phyloP scores from a whole-genome alignment of 1,284 basidiomycete species.

The Hortiboletus rubellus region DNA sequence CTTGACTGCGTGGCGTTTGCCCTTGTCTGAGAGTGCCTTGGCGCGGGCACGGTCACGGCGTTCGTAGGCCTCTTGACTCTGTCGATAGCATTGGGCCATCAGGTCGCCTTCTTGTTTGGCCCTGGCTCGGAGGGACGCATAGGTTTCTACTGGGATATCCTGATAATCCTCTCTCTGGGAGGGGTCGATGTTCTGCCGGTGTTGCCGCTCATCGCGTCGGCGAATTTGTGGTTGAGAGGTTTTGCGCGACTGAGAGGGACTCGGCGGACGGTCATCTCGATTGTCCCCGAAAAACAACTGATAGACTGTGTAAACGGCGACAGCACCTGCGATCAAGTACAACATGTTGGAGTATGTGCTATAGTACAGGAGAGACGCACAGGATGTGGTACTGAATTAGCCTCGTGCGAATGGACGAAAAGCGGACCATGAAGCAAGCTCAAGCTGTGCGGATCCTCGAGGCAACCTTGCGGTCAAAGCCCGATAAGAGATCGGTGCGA shows the following conservation, averaged over 20 bases:
- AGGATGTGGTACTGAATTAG: not conserved
- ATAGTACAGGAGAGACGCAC: not conserved
- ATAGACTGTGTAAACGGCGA: constrained; percentile 11
- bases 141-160: constrained; percentile 41
- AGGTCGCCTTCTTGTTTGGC: constrained; percentile 72
- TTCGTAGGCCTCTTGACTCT: constrained; percentile 66
- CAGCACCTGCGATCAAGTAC: constrained; percentile 13
- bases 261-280: constrained; percentile 9
- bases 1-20: constrained; percentile 74
- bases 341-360: constrained; percentile 12
- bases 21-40: constrained; percentile 82
- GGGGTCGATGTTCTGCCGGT: not conserved
- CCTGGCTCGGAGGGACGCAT: constrained; percentile 62
- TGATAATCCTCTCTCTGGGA: not conserved
- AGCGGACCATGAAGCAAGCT: too few relatives aligned
- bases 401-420: not conserved
- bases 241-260: not conserved
- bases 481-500: not conserved
- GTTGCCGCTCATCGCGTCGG: constrained; percentile 8
- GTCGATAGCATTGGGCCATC: constrained; percentile 66
- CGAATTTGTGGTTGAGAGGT: too few relatives aligned
- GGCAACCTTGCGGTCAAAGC: not conserved
- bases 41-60: constrained; percentile 74
- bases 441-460: not conserved
- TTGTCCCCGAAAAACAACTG: constrained; percentile 9